phyloP scores from a whole-genome alignment of 495 filamentous ascomycete species.

The Neurospora intermedia region DNA sequence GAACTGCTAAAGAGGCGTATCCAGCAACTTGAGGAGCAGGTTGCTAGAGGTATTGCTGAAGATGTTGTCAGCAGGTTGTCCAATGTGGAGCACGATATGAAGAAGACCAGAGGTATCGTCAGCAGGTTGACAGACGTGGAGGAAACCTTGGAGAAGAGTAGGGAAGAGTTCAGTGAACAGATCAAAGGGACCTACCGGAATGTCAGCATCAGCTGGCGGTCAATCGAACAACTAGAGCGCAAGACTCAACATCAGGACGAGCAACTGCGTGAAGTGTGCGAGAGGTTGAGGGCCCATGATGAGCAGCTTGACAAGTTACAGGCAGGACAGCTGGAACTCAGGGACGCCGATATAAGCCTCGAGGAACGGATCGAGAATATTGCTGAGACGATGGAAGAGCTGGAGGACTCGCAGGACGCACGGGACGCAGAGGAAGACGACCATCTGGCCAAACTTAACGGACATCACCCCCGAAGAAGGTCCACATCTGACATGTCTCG shows the following conservation, averaged over 20 bases:
- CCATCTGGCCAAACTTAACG: conserved; percentile 3
- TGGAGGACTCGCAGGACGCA: background rate
- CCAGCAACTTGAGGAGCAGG: conserved; percentile 35
- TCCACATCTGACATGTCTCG: conserved; percentile 25
- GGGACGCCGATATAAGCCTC: conserved; percentile 39
- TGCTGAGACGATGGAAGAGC: conserved; percentile 27
- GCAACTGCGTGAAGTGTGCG: conserved; percentile 33
- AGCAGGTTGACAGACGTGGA: conserved; percentile 38
- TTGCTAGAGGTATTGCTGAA: conserved; percentile 20
- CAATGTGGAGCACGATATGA: conserved; percentile 27
- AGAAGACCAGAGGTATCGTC: conserved; percentile 21
- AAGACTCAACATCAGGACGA: conserved; percentile 31
- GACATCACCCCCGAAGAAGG: conserved; percentile 15
- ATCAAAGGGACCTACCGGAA: conserved; percentile 41
- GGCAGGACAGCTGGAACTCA: conserved; percentile 35
- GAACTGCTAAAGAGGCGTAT: conserved; percentile 37
- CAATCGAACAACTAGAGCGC: conserved; percentile 35
- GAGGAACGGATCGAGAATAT: conserved; percentile 42
- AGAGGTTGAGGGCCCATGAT: conserved; percentile 30
- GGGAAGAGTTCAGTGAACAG: conserved; percentile 36
- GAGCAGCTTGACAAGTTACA: conserved; percentile 31
- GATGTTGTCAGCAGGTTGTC: background rate
- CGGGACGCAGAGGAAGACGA: conserved; percentile 11
- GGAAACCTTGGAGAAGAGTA: conserved; percentile 40
- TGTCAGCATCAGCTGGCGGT: conserved; percentile 39